phyloP scores from a whole-genome alignment of 2,329 filamentous ascomycete species.

The Neocatenulostroma microsporum region DNA sequence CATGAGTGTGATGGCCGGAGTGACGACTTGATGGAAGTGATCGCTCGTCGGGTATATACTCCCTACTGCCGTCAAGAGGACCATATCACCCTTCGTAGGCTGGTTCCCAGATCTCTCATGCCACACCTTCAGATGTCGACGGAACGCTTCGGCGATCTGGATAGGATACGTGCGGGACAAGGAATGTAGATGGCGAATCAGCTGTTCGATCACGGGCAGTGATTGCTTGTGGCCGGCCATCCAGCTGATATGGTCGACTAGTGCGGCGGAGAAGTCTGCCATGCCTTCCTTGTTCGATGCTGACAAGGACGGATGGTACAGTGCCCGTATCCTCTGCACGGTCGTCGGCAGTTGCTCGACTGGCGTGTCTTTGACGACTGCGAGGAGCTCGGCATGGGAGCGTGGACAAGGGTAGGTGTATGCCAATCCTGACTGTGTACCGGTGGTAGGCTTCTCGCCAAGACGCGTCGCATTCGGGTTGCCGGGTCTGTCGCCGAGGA shows the following conservation, averaged over 20 bases:
- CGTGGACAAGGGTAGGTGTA: constrained; percentile 83
- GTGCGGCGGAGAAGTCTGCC: constrained; percentile 55
- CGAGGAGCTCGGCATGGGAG: constrained; percentile 64
- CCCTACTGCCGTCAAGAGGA: constrained; percentile 74
- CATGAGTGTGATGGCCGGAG: constrained; percentile 80
- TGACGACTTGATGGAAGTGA: constrained; percentile 92
- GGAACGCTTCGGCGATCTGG: constrained; percentile 69
- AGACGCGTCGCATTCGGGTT: no score
- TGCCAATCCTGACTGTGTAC: no score
- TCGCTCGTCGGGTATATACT: constrained; percentile 91
- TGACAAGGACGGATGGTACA: constrained; percentile 85
- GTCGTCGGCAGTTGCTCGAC: constrained; percentile 63
- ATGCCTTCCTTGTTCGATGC: constrained; percentile 80
- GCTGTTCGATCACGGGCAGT: constrained; percentile 64
- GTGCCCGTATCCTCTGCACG: constrained; percentile 78
- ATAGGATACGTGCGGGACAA: constrained; percentile 77
- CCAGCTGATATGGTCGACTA: constrained; percentile 60
- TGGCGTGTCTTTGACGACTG: constrained; percentile 55
- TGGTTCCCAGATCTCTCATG: constrained; percentile 43
- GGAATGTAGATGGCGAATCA: constrained; percentile 87
- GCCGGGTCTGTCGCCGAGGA: constrained; percentile 33
- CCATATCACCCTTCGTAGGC: constrained; percentile 60
- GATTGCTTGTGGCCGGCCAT: constrained; percentile 45
- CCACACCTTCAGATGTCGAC: constrained; percentile 57
- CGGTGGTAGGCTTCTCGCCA: no score